phyloP scores from a whole-genome alignment of 2,329 filamentous ascomycete genomes.

The Fusarium cicatricum region DNA sequence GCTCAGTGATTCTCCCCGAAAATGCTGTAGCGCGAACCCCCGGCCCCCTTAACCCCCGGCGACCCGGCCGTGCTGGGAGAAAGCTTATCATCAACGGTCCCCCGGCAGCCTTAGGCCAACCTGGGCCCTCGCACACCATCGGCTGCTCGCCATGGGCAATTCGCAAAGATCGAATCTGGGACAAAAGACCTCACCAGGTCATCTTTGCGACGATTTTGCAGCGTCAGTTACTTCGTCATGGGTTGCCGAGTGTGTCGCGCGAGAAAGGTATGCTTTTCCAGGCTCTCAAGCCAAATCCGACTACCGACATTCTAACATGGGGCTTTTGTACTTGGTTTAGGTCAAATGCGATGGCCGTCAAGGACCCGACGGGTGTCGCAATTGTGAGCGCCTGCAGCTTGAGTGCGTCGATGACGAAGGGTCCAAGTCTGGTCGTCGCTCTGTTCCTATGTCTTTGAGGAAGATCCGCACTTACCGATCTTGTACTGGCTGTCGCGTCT shows the following conservation, averaged over 20 bases:
- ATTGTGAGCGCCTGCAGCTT: slow-evolving; percentile 53
- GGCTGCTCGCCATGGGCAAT: slow-evolving; percentile 42
- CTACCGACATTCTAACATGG: slow-evolving; percentile 19
- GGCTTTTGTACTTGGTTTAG: slow-evolving; percentile 37
- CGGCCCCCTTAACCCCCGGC: slow-evolving; percentile 21
- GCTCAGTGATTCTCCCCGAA: slow-evolving; percentile 26
- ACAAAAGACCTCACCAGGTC: slow-evolving; percentile 29
- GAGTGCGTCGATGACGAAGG: slow-evolving; percentile 51
- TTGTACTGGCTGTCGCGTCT: slow-evolving; percentile 50
- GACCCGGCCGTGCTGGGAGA: slow-evolving; percentile 21
- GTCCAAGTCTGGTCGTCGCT: slow-evolving; percentile 35
- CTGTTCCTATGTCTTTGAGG: slow-evolving; percentile 44
- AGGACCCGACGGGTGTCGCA: slow-evolving; percentile 52
- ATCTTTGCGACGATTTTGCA: slow-evolving; percentile 23
- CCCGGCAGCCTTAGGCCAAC: slow-evolving; percentile 37
- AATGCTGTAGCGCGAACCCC: slow-evolving; percentile 30
- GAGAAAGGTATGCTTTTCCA: slow-evolving; percentile 46
- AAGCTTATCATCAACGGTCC: slow-evolving; percentile 28
- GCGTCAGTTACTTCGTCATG: slow-evolving; percentile 42
- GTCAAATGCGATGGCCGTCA: slow-evolving; percentile 51
- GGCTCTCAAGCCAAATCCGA: slow-evolving; percentile 1
- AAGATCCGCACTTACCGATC: slow-evolving; percentile 54
- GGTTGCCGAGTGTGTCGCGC: slow-evolving; percentile 53
- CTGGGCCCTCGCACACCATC: slow-evolving; percentile 42
- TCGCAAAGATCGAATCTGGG: slow-evolving; percentile 25